These are phyloP conservation scores for Triangularia setosa DNA, from an alignment of 2,329 filamentous ascomycete species.

Conservation along the genomic window DNA sequence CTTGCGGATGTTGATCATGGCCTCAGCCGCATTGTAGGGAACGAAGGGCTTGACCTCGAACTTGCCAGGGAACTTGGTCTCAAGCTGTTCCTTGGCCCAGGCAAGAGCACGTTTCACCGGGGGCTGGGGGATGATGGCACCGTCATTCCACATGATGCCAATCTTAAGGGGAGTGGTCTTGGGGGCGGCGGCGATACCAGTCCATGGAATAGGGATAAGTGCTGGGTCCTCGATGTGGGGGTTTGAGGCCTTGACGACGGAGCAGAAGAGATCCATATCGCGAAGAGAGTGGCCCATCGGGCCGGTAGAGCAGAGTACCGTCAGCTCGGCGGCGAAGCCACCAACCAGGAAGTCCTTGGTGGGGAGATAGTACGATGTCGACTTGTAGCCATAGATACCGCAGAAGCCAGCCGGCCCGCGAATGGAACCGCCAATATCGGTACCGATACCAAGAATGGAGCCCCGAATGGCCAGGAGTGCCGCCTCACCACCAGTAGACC, in stretches of 20 bases:
- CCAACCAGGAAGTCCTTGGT: constrained; percentile 25
- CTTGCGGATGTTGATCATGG: constrained; percentile 31
- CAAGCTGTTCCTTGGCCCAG: constrained; percentile 31
- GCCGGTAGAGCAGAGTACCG: constrained; percentile 33
- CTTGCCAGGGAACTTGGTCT: constrained; percentile 5
- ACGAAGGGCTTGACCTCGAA: constrained; percentile 36
- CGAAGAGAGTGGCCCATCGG: constrained; percentile 33
- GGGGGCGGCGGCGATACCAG: constrained; percentile 25
- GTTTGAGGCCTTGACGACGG: constrained; percentile 21
- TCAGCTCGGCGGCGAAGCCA: constrained; percentile 32
- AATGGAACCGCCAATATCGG: constrained; percentile 35
- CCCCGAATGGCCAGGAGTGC: constrained; percentile 34
- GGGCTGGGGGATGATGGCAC: constrained; percentile 36
- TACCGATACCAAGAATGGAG: constrained; percentile 34
- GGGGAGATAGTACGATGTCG: constrained; percentile 26
- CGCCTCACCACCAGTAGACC: constrained; percentile 37
- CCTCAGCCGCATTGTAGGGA: constrained; percentile 30
- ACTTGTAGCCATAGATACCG: constrained; percentile 31
- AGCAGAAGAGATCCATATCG: constrained; percentile 35
- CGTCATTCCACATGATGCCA: constrained; percentile 40
- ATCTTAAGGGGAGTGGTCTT: constrained; percentile 32
- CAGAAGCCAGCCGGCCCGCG: constrained; percentile 33
- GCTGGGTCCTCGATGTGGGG: constrained; percentile 30
- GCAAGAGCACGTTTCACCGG: constrained; percentile 34
- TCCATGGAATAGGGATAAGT: constrained; percentile 32